Conservation (phyloP, 2,329 filamentous ascomycete species). For the Fusarium sp. region DNA sequence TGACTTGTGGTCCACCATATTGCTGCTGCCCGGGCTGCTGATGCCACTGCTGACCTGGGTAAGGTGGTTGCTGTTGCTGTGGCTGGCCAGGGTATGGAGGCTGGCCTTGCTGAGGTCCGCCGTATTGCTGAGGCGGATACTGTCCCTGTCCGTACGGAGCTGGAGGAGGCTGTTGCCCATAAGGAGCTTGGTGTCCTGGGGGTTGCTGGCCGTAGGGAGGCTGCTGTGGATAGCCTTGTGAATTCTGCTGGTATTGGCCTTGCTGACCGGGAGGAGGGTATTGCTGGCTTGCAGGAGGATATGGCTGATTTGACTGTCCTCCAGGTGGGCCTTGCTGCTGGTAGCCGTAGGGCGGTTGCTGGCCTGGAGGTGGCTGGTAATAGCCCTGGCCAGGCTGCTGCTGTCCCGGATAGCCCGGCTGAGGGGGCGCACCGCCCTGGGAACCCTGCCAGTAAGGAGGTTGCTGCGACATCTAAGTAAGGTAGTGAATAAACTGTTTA, state of each 20-base stretch:
- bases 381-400: conserved; percentile 14
- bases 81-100: conserved; percentile 11
- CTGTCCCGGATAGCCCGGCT: conserved; percentile 19
- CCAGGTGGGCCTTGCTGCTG: conserved; percentile 8
- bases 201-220: conserved; percentile 22
- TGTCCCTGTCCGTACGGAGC: conserved; percentile 15
- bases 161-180: conserved; percentile 19
- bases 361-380: conserved; percentile 23
- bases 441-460: conserved; percentile 34
- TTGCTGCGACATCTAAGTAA: conserved; percentile 17
- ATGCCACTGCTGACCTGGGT: conserved; percentile 34
- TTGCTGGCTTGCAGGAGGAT: conserved; percentile 16
- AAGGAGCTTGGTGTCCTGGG: conserved; percentile 31
- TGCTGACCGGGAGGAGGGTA: not conserved
- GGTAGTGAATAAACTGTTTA: not conserved
- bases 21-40: conserved; percentile 22
- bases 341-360: conserved; percentile 22
- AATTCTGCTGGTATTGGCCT: not conserved
- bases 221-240: conserved; percentile 13
- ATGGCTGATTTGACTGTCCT: conserved; percentile 11
- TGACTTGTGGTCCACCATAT: conserved; percentile 11
- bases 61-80: conserved; percentile 2
- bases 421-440: conserved; percentile 4
- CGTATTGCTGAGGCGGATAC: conserved; percentile 31
- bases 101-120: conserved; percentile 18